These are phyloP conservation scores for Pseudogymnoascus verrucosus DNA, from an alignment of 2,329 filamentous ascomycete genomes.

Conservation along the genomic window DNA sequence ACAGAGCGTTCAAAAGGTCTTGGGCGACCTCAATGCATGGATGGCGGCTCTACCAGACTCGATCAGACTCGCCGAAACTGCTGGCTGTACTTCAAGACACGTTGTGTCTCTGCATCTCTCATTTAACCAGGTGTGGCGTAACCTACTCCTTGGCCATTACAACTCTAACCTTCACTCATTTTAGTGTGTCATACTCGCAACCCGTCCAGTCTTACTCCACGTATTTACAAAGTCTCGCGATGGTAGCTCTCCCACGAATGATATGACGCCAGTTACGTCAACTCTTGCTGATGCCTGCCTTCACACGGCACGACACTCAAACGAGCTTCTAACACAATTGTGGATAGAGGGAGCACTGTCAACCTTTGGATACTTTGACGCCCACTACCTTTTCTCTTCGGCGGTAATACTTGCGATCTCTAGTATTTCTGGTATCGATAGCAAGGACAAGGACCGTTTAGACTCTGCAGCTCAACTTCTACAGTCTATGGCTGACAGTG, in stretches of 20 bases:
- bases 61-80: constrained; percentile 27
- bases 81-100: constrained; percentile 26
- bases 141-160: neutral
- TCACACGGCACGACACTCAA: constrained; percentile 37
- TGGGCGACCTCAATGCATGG: constrained; percentile 31
- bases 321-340: constrained; percentile 33
- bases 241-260: neutral
- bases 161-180: neutral
- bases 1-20: constrained; percentile 30
- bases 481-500: constrained; percentile 31
- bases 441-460: constrained; percentile 34
- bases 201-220: neutral
- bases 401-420: constrained; percentile 38
- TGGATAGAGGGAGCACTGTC: constrained; percentile 41
- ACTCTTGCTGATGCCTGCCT: constrained; percentile 38
- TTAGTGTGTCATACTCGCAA: neutral
- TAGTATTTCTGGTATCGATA: constrained; percentile 29
- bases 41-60: constrained; percentile 29
- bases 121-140: neutral
- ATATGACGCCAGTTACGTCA: constrained; percentile 20
- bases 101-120: neutral
- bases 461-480: constrained; percentile 33
- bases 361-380: constrained; percentile 40
- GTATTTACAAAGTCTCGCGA: neutral
- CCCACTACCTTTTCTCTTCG: constrained; percentile 40